Base-by-base conservation (phyloP, 805 yeast species). In the Tetrapisispora namnaoensis region DNA sequence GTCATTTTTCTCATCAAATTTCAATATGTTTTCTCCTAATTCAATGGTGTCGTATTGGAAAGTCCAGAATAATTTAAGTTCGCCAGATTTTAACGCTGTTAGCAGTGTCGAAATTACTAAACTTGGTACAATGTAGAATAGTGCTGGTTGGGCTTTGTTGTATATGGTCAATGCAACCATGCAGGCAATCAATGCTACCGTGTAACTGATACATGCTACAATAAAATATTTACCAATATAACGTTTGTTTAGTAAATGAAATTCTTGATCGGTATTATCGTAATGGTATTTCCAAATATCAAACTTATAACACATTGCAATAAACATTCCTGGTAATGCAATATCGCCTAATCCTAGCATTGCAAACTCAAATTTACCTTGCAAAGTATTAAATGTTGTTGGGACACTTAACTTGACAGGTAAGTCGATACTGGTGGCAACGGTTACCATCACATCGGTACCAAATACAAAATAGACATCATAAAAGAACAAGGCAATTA, bases 381-480 rank as follows among this genome's bases (percentile, higher is more conserved):
- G 40, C 1, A 44, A 39, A 2, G 49, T 45, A 45, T 54, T 51
- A 45, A 52, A 49, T 37, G 51, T 47, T 30, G 38, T 55, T 18
- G 69, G 69, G 20, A 65, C 20, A 32, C 49, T 44, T 2, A 62
- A 38, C 45, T 62, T 58, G 11, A 59, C 49, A 1, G 88, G 88
- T n/a, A 77, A 67, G 3, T 78, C 76, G 21, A 82, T 55, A 20
- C 47, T 52, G 2, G 73, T 70, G 7, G 87, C 88, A 18, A 82
- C 88, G 1, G 77, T 70, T 37, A 72, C 68, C 89, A 83, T 83
- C 5, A 80, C 69, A 34, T 74, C 71, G 0, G 85, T 73, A 4
- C 74, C 77, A 62, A 81, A 83, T 1, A 83, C 89, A 65, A 83
- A 83, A 59, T 74, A 80, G 38, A 80, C 70, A 59, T 83, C 89